These are phyloP conservation scores for Micractinium conductrix DNA, from an alignment of 139 green algal genomes.

Conservation along the genomic window DNA sequence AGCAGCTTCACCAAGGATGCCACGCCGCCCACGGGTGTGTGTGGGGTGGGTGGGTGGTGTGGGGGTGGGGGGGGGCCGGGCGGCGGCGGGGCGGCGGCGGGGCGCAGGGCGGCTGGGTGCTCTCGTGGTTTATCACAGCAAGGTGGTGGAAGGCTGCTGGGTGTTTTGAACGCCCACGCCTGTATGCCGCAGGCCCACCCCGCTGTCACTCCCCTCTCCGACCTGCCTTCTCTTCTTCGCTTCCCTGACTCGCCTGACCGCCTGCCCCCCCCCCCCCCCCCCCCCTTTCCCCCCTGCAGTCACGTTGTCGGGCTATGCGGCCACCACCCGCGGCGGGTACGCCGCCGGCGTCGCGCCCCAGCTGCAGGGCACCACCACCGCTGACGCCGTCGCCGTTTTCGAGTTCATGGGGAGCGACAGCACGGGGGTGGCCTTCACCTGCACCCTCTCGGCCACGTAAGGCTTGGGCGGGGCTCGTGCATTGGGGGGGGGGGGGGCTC, in stretches of 20 bases:
- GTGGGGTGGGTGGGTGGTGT: neutral
- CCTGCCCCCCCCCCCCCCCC: neutral
- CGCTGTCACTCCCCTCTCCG: neutral
- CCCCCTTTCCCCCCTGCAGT: neutral
- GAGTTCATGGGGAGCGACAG: constrained; percentile 48
- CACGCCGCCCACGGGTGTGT: constrained; percentile 22
- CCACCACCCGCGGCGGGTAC: neutral
- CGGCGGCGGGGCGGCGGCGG: too few relatives aligned
- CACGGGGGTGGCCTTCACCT: constrained; percentile 56
- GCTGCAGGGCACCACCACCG: neutral
- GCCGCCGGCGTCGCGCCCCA: neutral
- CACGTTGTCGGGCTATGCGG: too few relatives aligned
- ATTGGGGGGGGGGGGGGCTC: neutral
- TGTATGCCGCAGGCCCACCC: neutral
- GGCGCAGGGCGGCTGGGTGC: too few relatives aligned
- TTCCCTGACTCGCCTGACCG: too few relatives aligned
- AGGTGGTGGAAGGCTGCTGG: too few relatives aligned
- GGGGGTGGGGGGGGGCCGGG: too few relatives aligned
- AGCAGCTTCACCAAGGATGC: constrained; percentile 52
- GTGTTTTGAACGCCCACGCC: neutral
- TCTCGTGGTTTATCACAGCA: too few relatives aligned
- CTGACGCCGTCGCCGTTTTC: constrained; percentile 32
- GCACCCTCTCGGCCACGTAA: constrained; percentile 37
- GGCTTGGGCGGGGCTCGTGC: neutral
- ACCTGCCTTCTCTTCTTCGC: too few relatives aligned